A percentile compares a stretch with the other conserved stretches of the same genome.
These are phyloP conservation scores for Suillus brevipes DNA, from an alignment of 768 basidiomycete species.

Conservation along the genomic window DNA sequence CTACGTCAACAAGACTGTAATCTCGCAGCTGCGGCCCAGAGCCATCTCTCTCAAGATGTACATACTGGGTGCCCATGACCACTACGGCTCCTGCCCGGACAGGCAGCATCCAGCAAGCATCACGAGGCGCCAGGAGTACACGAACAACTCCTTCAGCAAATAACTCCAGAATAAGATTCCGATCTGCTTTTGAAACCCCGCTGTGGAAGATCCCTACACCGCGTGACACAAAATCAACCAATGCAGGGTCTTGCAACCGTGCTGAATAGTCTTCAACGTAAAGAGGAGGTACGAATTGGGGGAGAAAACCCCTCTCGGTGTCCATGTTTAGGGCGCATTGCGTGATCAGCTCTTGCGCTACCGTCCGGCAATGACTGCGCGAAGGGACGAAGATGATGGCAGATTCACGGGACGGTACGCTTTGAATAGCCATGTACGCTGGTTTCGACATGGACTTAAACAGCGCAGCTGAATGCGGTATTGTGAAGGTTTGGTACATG, in stretches of 20 bases:
- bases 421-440: conserved; percentile 71
- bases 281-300: conserved; percentile 47
- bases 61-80: conserved; percentile 91
- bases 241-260: conserved; percentile 58
- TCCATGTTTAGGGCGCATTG: conserved; percentile 79
- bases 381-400: conserved; percentile 90
- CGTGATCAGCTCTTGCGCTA: conserved; percentile 85
- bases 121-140: conserved; percentile 79
- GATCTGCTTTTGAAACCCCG: conserved; percentile 67
- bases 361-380: conserved; percentile 65
- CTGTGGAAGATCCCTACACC: conserved; percentile 88
- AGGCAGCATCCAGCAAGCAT: conserved; percentile 88
- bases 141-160: conserved; percentile 79
- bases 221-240: conserved; percentile 74
- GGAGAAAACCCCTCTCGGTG: conserved; percentile 67
- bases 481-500: conserved; percentile 75
- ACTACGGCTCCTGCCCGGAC: conserved; percentile 79
- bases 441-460: conserved; percentile 94
- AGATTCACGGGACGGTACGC: conserved; percentile 43
- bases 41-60: conserved; percentile 46
- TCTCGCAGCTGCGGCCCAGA: conserved; percentile 71
- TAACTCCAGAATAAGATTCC: conserved; percentile 72
- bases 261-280: conserved; percentile 58
- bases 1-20: conserved; percentile 79
- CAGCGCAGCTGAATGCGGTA: conserved; percentile 82